These are phyloP conservation scores for Cryphonectria radicalis DNA, from an alignment of 2,329 filamentous ascomycete genomes.

Conservation along the genomic window DNA sequence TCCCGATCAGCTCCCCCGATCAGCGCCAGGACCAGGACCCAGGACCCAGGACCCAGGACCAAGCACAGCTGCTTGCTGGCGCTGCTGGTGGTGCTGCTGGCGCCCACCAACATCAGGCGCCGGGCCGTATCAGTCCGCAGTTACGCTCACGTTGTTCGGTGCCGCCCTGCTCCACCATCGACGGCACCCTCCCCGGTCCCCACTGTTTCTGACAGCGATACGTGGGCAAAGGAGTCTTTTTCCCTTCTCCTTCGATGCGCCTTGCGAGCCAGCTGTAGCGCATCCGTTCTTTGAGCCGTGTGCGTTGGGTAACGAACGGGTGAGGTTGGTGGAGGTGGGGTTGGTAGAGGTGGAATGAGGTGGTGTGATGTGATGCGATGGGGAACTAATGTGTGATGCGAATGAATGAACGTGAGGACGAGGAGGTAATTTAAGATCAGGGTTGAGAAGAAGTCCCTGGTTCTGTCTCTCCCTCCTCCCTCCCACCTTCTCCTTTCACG, in stretches of 20 bases:
- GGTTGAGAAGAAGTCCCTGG: not conserved
- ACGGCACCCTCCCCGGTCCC: constrained; percentile 12
- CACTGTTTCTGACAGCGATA: constrained; percentile 12
- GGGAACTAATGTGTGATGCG: not conserved
- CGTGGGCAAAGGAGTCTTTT: not conserved
- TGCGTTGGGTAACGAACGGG: not conserved
- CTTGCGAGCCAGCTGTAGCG: not conserved
- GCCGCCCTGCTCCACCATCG: constrained; percentile 17
- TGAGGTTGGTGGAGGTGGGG: not conserved
- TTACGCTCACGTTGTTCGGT: constrained; percentile 1
- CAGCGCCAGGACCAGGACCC: constrained; percentile 8
- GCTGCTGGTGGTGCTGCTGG: not conserved
- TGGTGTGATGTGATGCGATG: not conserved
- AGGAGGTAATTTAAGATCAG: not conserved
- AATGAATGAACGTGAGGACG: not conserved
- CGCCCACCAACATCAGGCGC: constrained; percentile 9
- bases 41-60: not conserved
- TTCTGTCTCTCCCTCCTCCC: not conserved
- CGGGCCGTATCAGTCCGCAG: constrained; percentile 16
- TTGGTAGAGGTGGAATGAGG: not conserved
- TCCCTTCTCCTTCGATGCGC: not conserved
- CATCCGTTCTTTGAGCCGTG: not conserved
- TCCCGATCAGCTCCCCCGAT: not conserved
- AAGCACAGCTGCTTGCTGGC: not conserved
- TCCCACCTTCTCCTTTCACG: not conserved